These are phyloP conservation scores for Fusarium proliferatum DNA, from an alignment of 2,329 filamentous ascomycete species.

Conservation along the genomic window DNA sequence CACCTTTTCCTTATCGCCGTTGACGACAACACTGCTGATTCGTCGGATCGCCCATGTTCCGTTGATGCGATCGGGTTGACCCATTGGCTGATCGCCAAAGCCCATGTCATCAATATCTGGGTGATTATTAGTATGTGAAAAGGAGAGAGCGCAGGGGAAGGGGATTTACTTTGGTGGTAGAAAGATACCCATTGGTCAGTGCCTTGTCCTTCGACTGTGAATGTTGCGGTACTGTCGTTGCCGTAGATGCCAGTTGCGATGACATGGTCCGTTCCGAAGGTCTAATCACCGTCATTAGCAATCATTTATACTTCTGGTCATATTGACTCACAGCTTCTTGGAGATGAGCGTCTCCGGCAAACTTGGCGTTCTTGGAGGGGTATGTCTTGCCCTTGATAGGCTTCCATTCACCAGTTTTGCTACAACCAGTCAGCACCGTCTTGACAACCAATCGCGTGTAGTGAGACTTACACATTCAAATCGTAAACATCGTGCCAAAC, in stretches of 20 bases:
- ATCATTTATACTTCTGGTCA: too few species aligned
- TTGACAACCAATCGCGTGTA: rapidly evolving
- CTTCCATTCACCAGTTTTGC: slow-evolving; percentile 59
- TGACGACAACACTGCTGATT: slow-evolving; percentile 70
- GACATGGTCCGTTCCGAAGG: slow-evolving; percentile 57
- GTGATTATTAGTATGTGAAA: rapidly evolving
- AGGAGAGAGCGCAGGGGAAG: rapidly evolving
- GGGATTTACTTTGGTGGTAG: slow-evolving; percentile 60
- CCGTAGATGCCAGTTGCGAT: slow-evolving; percentile 64
- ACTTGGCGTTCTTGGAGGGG: slow-evolving; percentile 55
- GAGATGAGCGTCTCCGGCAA: slow-evolving; percentile 57
- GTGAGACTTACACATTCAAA: slow-evolving; percentile 54
- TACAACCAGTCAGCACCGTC: neutral
- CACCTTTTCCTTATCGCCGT: slow-evolving; percentile 56
- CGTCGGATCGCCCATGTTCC: slow-evolving; percentile 69
- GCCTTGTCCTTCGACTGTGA: slow-evolving; percentile 59
- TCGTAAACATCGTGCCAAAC: slow-evolving; percentile 67
- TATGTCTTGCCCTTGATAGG: slow-evolving; percentile 61
- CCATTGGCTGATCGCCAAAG: slow-evolving; percentile 66
- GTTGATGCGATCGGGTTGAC: slow-evolving; percentile 68
- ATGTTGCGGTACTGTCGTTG: slow-evolving; percentile 63
- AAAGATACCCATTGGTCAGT: slow-evolving; percentile 65
- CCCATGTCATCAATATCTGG: slow-evolving; percentile 68
- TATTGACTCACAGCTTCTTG: slow-evolving; percentile 57
- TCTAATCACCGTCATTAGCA: slow-evolving; percentile 35